Conservation (phyloP, 257 asterid genomes). For the Cruciata laevipes region DNA sequence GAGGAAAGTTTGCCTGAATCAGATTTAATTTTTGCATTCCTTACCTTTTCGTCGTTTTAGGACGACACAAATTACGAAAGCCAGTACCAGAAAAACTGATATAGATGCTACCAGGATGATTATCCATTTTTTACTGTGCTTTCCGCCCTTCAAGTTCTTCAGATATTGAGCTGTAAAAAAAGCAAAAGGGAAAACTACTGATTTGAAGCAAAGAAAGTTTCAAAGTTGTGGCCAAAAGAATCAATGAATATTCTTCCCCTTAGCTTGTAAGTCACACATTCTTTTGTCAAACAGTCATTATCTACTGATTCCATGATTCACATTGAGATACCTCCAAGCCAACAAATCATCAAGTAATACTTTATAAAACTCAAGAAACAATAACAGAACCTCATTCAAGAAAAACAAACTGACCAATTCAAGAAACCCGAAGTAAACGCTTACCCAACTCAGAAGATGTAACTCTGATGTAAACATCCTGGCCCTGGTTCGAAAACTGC, state of each 20-base stretch:
- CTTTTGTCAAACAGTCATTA: not conserved
- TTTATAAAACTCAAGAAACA: not conserved
- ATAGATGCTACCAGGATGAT: slow-evolving; percentile 5
- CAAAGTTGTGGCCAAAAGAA: not conserved
- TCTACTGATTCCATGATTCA: not conserved
- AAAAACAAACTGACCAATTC: not conserved
- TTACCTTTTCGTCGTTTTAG: slow-evolving; percentile 1
- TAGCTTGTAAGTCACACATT: not conserved
- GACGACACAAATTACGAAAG: not conserved
- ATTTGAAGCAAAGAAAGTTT: slow-evolving; percentile 1
- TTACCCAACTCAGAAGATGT: slow-evolving; percentile 26
- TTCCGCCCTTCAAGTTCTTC: not conserved
- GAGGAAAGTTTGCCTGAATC: not conserved
- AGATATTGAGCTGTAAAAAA: slow-evolving; percentile 8
- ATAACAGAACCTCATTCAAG: not conserved
- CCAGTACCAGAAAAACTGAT: not conserved
- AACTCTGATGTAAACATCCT: slow-evolving; percentile 28
- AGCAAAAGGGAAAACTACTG: too few species aligned
- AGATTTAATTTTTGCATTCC: not conserved
- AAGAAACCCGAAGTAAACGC: not conserved
- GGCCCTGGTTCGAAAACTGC: slow-evolving; percentile 30
- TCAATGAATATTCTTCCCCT: too few species aligned
- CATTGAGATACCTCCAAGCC: not conserved
- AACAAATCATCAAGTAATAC: not conserved
- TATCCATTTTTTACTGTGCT: slow-evolving; percentile 2